phyloP scores from a whole-genome alignment of 108 stramenopile species.

The Cylindrotheca closterium region DNA sequence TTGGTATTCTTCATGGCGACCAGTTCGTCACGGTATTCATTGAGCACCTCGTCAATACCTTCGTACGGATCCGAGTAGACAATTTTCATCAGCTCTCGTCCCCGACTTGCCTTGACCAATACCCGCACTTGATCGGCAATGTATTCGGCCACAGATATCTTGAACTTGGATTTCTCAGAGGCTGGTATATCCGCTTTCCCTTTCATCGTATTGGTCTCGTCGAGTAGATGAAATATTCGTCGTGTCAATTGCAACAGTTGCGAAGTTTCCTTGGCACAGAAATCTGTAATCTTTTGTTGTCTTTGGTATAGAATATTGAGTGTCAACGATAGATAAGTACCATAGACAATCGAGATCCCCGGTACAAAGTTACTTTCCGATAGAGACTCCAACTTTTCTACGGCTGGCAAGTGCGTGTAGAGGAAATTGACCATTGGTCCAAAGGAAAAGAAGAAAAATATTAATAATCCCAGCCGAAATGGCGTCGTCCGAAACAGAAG shows the following conservation, averaged over 20 bases:
- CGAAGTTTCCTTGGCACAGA: slow-evolving; percentile 45
- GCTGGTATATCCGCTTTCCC: slow-evolving; percentile 31
- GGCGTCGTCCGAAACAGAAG: too few species aligned
- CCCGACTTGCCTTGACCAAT: slow-evolving; percentile 50
- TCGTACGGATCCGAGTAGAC: slow-evolving; percentile 67
- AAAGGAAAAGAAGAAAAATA: not conserved
- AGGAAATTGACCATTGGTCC: not conserved
- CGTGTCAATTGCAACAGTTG: slow-evolving; percentile 35
- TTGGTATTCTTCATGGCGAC: too few species aligned
- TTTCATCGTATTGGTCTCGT: slow-evolving; percentile 21
- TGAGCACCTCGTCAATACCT: not conserved
- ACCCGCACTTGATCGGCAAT: slow-evolving; percentile 64
- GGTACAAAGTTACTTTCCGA: slow-evolving; percentile 44
- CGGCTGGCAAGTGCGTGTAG: not conserved
- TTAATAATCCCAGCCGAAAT: not conserved
- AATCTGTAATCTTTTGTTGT: slow-evolving; percentile 51
- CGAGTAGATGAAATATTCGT: slow-evolving; percentile 42
- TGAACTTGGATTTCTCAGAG: too few species aligned
- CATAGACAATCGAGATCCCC: slow-evolving; percentile 74
- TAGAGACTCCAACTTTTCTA: not conserved
- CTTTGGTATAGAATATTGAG: slow-evolving; percentile 61
- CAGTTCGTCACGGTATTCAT: not conserved
- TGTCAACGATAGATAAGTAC: slow-evolving; percentile 76
- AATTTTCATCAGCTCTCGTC: slow-evolving; percentile 54
- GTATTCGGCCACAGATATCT: slow-evolving; percentile 18